Evolutionary conservation across 2,329 filamentous ascomycete species (phyloP).

Genomic region (Monilinia laxa): DNA sequence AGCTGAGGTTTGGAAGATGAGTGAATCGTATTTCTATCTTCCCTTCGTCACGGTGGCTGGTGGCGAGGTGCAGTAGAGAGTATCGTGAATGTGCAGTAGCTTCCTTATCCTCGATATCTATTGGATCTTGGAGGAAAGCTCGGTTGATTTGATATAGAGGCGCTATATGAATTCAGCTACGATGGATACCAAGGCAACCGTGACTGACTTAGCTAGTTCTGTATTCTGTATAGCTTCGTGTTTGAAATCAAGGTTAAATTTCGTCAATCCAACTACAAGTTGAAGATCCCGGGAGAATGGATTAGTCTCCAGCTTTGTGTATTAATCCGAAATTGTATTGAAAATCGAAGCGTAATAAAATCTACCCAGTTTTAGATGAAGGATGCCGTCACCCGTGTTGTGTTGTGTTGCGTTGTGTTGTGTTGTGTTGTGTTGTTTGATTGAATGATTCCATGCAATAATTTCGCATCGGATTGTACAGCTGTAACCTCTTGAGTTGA

Average conservation of each 20-base stretch:
- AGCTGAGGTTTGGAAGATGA: neutral
- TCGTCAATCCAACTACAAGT: too few relatives aligned
- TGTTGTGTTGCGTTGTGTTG: too few relatives aligned
- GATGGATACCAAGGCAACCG: too few relatives aligned
- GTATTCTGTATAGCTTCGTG: neutral
- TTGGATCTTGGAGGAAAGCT: constrained; percentile 1
- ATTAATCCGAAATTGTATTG: neutral
- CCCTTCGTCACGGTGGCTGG: neutral
- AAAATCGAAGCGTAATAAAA: too few relatives aligned
- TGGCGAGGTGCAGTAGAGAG: constrained; percentile 10
- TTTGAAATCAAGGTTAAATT: neutral
- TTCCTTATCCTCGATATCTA: neutral
- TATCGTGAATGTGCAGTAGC: neutral
- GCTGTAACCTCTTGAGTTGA: neutral
- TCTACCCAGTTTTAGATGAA: neutral
- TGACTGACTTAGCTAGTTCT: too few relatives aligned
- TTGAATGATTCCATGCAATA: neutral
- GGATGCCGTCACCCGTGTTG: too few relatives aligned
- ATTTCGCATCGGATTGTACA: neutral
- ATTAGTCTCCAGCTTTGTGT: neutral
- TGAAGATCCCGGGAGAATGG: neutral
- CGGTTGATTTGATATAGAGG: neutral
- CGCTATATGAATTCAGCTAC: neutral
- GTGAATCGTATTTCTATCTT: neutral
- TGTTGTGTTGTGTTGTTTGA: too few relatives aligned